Evolutionary conservation across 1,284 basidiomycete genomes (phyloP), one percentile per base, ranked within the genome.

Genomic region (Takashimella koratensis): DNA sequence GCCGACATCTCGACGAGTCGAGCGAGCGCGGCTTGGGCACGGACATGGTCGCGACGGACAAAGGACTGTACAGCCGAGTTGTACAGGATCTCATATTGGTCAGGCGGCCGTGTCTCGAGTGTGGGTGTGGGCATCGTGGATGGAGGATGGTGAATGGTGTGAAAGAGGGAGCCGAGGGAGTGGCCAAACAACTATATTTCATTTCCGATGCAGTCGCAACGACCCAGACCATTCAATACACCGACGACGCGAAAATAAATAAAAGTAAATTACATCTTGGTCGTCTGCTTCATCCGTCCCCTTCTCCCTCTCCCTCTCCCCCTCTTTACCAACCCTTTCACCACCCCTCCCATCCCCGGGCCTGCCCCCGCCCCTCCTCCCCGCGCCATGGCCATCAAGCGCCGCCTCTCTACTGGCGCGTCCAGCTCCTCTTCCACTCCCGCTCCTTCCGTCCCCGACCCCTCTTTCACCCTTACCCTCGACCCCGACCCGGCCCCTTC

Each of bases 61-160:
- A 74, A 74, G n/a, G 68, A 65, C 52, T 74, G 72, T 22, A 71
- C 69, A 23, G 72, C 69, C 8, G 66, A 60, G 56, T 73, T 72
- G 63, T 74, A 74, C 21, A 70, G 54, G 26, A 66, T 42, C 47
- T 74, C 72, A 41, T 68, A 60, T 30, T 55, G 48, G 53, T 57
- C 53, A 49, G 11, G 59, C 52, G 6, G 53, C 24, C 22, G n/a
- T n/a, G n/a, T n/a, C n/a, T n/a, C n/a, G 48, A 51, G 25, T 47
- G 23, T 16, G 49, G 47, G 45, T 45, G 26, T 21, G 24, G 27
- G 13, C 19, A 25, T 21, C 30, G 24, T 20, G 51, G 20, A 13
- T 24, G 39, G 13, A 23, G 44, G 27, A 46, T 25, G 43, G 46
- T 40, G 52, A 54, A 30, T 26, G 43, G 16, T 21, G 47, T 26